Evolutionary conservation across 106 monocot genomes (phyloP), one percentile per base, ranked within the genome.

Genomic region (Xerophyta viscosa): DNA sequence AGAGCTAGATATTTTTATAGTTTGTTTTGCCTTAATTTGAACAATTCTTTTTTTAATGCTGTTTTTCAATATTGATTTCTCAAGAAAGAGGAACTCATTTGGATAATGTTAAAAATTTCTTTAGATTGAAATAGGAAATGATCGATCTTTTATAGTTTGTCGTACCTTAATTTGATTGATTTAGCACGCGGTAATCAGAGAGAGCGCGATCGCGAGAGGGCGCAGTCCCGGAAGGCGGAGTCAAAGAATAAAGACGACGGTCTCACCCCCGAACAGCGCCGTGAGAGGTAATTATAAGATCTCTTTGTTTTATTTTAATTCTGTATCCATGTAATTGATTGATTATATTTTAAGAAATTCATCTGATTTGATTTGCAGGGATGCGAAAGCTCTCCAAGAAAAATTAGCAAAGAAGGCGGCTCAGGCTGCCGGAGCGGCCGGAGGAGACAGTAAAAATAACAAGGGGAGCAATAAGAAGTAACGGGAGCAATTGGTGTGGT

Each of bases 121-220:
- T n/a, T n/a, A n/a, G n/a, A n/a, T n/a, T n/a, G n/a, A n/a, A n/a
- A n/a, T n/a, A n/a, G n/a, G n/a, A n/a, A n/a, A n/a, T n/a, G n/a
- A n/a, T n/a, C n/a, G n/a, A n/a, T n/a, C n/a, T n/a, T n/a, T n/a
- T n/a, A n/a, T n/a, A n/a, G n/a, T n/a, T n/a, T 47, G 18, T n/a
- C 20, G 27, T 67, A 6, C 79, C 84, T 85, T 79, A 58, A 79
- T 33, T 72, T 27, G 53, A 63, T 51, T 22, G 23, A n/a, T 61
- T n/a, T n/a, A n/a, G n/a, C 61, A 91, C 85, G 91, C 31, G 91
- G 91, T 20, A 85, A 72, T 42, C 81, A 91, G 67, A 71, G 91
- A 50, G 85, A 82, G 11, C 80, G 84, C 1, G 91, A 91, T 64
- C 80, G 91, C 19, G 85, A 91, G 66, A 67, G 91, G 63, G 71